Conservation (phyloP, 139 green algal genomes). For the Coelastrella sp. region DNA sequence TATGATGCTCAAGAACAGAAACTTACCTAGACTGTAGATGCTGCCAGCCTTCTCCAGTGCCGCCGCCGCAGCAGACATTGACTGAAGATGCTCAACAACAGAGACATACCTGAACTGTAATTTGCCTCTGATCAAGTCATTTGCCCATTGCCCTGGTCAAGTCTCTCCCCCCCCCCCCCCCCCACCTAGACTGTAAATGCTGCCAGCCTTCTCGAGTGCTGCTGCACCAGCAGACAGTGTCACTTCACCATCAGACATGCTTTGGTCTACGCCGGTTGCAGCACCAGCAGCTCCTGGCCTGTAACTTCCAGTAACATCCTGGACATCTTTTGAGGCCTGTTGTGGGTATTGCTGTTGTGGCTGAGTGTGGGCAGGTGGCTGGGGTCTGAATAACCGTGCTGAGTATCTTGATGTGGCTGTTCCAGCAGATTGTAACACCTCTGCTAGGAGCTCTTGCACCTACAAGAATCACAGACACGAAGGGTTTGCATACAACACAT, state of each 20-base stretch:
- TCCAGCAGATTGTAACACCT: constrained; percentile 1
- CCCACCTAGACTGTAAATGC: not conserved
- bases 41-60: too few species aligned
- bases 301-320: too few species aligned
- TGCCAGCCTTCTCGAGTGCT: not conserved
- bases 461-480: not conserved
- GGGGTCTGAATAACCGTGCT: constrained; percentile 5
- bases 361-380: not conserved
- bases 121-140: not conserved
- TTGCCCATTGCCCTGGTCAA: not conserved
- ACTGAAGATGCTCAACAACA: too few species aligned
- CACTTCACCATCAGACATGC: not conserved
- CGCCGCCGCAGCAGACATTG: too few species aligned
- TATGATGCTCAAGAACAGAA: too few species aligned
- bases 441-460: not conserved
- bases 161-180: too few species aligned
- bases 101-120: too few species aligned
- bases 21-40: not conserved
- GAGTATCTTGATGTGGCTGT: constrained; percentile 17
- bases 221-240: not conserved
- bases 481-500: too few species aligned
- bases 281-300: too few species aligned
- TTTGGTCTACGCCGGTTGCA: too few species aligned
- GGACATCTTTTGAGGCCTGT: too few species aligned
- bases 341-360: too few species aligned